phyloP scores from a whole-genome alignment of 306 rosid genomes.

The Casuarina glauca region DNA sequence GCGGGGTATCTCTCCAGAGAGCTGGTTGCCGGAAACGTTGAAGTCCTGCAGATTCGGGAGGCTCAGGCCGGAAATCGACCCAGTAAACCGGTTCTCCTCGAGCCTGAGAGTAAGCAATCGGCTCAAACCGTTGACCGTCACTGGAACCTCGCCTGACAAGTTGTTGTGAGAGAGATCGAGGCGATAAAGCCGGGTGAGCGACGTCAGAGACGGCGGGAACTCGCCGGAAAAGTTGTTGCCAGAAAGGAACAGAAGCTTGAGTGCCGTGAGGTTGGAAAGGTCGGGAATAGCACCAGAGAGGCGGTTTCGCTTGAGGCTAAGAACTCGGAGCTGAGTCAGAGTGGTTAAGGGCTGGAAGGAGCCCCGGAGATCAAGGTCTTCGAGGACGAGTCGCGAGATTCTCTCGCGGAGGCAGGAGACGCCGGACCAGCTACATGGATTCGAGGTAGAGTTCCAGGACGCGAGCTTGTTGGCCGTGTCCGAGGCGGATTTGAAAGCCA shows the following conservation, averaged over 20 bases:
- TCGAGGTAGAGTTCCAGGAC: conserved; percentile 59
- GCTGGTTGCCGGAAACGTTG: conserved; percentile 55
- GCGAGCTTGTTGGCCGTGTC: conserved; percentile 54
- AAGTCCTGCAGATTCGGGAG: conserved; percentile 59
- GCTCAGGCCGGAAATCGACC: conserved; percentile 47
- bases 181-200: conserved; percentile 67
- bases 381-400: conserved; percentile 72
- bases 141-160: conserved; percentile 63
- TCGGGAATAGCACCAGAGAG: conserved; percentile 61
- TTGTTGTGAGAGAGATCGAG: conserved; percentile 77
- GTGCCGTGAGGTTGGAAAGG: conserved; percentile 58
- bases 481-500: conserved; percentile 59
- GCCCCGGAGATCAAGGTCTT: conserved; percentile 55
- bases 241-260: conserved; percentile 68
- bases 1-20: conserved; percentile 68
- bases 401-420: conserved; percentile 58
- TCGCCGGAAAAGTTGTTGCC: conserved; percentile 61
- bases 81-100: conserved; percentile 50
- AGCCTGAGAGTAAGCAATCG: conserved; percentile 72
- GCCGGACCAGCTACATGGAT: conserved; percentile 63
- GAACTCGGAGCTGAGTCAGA: conserved; percentile 64
- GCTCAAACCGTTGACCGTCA: conserved; percentile 42
- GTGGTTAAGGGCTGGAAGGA: conserved; percentile 48
- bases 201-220: conserved; percentile 42
- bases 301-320: conserved; percentile 74